Percentiles rank a stretch among this genome's conserved stretches.
Conservation (phyloP, 805 yeast species). For the Teunomyces atbi region DNA sequence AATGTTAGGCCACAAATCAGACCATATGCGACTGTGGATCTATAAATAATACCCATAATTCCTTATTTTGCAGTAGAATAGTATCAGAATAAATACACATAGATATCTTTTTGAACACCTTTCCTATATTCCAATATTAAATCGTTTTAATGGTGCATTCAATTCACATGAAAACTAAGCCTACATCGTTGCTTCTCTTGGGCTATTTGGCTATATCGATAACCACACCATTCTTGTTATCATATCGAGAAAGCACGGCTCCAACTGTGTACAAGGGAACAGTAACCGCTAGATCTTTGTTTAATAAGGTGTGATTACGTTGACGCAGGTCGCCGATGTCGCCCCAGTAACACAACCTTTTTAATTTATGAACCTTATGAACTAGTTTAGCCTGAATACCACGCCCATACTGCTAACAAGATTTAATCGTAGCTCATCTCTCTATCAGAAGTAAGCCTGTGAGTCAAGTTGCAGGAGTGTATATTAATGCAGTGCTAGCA, state of each 20-base stretch:
- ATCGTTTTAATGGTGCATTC: slow-evolving; percentile 9
- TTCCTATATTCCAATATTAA: neutral
- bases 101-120: neutral
- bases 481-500: neutral
- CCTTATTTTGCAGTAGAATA: neutral
- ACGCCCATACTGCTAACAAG: neutral
- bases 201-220: slow-evolving; percentile 40
- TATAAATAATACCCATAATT: slow-evolving; percentile 1
- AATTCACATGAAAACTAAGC: slow-evolving; percentile 17
- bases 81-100: neutral
- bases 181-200: slow-evolving; percentile 31
- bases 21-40: slow-evolving; percentile 8
- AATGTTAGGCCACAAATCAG: slow-evolving; percentile 4
- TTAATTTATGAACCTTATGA: neutral
- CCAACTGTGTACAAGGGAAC: slow-evolving; percentile 30
- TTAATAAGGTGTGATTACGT: slow-evolving; percentile 28
- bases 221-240: slow-evolving; percentile 39
- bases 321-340: slow-evolving; percentile 1
- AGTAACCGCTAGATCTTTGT: slow-evolving; percentile 33
- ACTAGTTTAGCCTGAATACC: neutral
- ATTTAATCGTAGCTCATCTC: neutral
- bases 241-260: slow-evolving; percentile 34
- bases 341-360: neutral
- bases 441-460: neutral
- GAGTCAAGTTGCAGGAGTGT: neutral